Percentiles rank a stretch among this genome's conserved stretches.
Conservation (phyloP, 768 basidiomycete species). For the Hygrophorus russula region DNA sequence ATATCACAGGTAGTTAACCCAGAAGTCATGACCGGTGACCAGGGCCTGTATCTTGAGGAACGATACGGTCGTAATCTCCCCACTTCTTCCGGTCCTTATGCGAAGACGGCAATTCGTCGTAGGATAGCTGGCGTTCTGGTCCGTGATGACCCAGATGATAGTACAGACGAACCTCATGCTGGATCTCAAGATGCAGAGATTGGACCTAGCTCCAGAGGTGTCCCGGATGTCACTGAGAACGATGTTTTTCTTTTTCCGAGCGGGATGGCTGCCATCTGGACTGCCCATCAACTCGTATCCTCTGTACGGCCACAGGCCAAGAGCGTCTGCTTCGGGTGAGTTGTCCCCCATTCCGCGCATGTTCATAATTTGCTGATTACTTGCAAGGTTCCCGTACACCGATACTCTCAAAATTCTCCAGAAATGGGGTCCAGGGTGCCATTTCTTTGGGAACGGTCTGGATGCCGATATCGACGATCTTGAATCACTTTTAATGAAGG, state of each 20-base stretch:
- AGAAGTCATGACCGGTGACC: slow-evolving; percentile 41
- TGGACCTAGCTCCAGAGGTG: slow-evolving; percentile 60
- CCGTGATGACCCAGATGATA: slow-evolving; percentile 38
- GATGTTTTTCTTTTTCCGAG: slow-evolving; percentile 84
- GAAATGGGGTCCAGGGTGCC: slow-evolving; percentile 93
- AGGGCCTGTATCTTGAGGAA: slow-evolving; percentile 60
- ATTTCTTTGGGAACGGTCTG: slow-evolving; percentile 77
- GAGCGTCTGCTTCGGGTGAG: slow-evolving; percentile 91
- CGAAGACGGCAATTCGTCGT: slow-evolving; percentile 80
- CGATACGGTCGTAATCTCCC: slow-evolving; percentile 75
- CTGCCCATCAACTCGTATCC: slow-evolving; percentile 64
- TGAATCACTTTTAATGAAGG: slow-evolving; percentile 43
- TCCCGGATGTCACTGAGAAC: slow-evolving; percentile 59
- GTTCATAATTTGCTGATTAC: neutral
- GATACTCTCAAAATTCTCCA: slow-evolving; percentile 90
- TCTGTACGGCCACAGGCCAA: slow-evolving; percentile 48
- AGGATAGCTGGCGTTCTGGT: slow-evolving; percentile 82
- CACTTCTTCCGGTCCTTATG: slow-evolving; percentile 54
- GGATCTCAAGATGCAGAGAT: slow-evolving; percentile 34
- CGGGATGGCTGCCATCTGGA: slow-evolving; percentile 96
- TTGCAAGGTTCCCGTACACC: slow-evolving; percentile 78
- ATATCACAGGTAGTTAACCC: slow-evolving; percentile 1
- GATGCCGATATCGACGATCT: slow-evolving; percentile 68
- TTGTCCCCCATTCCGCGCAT: slow-evolving; percentile 5
- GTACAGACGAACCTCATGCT: slow-evolving; percentile 22